Evolutionary conservation across 108 stramenopile species (phyloP), one percentile per base, ranked within the genome.

Genomic region (Skeletonema marinoi): DNA sequence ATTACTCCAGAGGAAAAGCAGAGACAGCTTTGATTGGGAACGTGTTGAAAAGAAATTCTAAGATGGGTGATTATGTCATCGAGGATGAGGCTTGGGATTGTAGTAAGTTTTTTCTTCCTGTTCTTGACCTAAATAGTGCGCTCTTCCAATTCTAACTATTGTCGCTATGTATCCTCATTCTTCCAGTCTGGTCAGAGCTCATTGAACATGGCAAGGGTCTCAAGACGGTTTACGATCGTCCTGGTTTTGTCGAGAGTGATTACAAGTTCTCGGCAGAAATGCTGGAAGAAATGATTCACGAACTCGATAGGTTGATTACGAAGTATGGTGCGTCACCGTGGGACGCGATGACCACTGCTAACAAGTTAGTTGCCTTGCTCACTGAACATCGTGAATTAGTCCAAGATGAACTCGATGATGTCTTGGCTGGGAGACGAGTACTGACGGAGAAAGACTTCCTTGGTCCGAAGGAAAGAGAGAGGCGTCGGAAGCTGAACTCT

Each of bases 21-120:
- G 77, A 77, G 59, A 82, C 71, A 3, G 56, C 30, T 16, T 2
- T 4, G n/a, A 80, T 80, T 56, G 80, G 73, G 12, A 69, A 74
- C 12, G 30, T 54, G 4, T 30, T 80, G n/a, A 48, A 39, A 33
- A 63, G 12, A 32, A 39, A 64, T n/a, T 16, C 68, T 6, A 69
- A 63, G 38, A 80, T 69, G 13, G 56, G 65, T 5, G 50, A 67
- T 17, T 70, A 80, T 56, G 70, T 77, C n/a, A 82, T 78, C n/a
- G 76, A 65, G 3, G n/a, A 46, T 7, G 81, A 82, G 19, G 66
- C 81, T 14, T 82, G 81, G 81, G 32, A 60, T 13, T 82, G 81
- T 29, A 77, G 44, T 46, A n/a, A 46, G 44, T 46, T 46, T 46
- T 46, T 46, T 2, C 44, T 4, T n/a, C 44, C 44, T 46, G 16